These are phyloP conservation scores for Lathyrus sativus DNA, from an alignment of 306 rosid species.

Conservation along the genomic window DNA sequence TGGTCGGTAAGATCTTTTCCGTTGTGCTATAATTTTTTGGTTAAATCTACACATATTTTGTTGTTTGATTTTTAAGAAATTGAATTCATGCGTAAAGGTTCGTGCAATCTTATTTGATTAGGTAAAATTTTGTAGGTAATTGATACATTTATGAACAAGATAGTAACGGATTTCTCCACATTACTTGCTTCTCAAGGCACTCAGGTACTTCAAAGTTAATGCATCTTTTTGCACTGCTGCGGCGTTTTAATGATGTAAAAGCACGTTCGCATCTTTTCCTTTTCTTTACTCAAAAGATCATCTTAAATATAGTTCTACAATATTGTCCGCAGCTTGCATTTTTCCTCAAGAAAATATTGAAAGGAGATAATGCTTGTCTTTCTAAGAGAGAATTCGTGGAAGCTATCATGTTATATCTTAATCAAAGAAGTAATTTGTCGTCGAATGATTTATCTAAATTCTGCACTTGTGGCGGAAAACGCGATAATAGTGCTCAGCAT, in stretches of 20 bases:
- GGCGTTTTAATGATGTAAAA: too few species aligned
- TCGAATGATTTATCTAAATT: constrained; percentile 71
- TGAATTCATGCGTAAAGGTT: background rate
- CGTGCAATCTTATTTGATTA: constrained; percentile 34
- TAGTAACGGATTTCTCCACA: constrained; percentile 83
- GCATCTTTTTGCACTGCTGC: background rate
- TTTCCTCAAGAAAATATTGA: constrained; percentile 78
- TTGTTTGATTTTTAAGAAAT: constrained; percentile 1
- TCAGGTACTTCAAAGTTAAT: constrained; percentile 59
- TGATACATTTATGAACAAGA: constrained; percentile 76
- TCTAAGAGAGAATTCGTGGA: constrained; percentile 71
- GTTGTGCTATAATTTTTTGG: constrained; percentile 11
- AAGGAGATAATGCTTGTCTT: constrained; percentile 49
- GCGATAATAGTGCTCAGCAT: constrained; percentile 40
- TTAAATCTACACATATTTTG: background rate
- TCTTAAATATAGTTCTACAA: background rate
- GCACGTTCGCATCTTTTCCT: background rate
- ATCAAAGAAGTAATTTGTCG: constrained; percentile 62
- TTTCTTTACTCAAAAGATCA: background rate
- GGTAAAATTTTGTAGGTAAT: constrained; percentile 57
- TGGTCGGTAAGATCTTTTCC: constrained; percentile 88
- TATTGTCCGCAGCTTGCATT: constrained; percentile 64
- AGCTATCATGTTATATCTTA: constrained; percentile 64
- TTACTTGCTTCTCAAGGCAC: constrained; percentile 88
- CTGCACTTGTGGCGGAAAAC: constrained; percentile 77